phyloP scores from a whole-genome alignment of 2,329 filamentous ascomycete species.

The Diaporthe sp. region DNA sequence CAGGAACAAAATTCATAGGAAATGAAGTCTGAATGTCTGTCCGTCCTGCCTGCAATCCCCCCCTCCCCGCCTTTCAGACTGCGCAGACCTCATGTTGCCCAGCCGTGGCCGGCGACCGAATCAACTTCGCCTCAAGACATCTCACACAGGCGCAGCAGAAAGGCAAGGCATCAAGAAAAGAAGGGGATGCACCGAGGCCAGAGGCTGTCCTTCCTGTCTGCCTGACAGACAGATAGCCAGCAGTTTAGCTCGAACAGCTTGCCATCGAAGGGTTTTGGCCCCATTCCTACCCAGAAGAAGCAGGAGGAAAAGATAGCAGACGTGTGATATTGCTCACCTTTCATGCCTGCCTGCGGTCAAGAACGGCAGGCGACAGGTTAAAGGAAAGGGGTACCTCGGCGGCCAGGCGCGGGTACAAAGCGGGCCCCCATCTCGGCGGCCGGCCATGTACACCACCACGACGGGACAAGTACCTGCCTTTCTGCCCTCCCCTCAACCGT shows the following conservation, averaged over 20 bases:
- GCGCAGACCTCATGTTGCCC: neutral
- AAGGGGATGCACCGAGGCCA: neutral
- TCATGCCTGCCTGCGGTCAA: neutral
- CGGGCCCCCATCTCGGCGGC: constrained; percentile 11
- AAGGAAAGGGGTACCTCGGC: neutral
- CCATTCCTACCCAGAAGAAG: neutral
- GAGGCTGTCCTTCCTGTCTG: neutral
- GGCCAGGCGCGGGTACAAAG: constrained; percentile 6
- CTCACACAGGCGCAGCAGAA: neutral
- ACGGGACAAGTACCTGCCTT: neutral
- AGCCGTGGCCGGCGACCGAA: neutral
- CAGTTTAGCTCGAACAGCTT: neutral
- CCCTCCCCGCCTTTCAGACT: neutral
- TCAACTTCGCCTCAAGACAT: neutral
- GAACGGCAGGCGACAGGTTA: neutral
- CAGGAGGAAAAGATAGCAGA: neutral
- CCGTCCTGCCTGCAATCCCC: neutral
- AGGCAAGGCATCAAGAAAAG: neutral
- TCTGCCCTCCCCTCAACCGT: neutral
- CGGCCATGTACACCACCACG: constrained; percentile 22
- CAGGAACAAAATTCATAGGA: neutral
- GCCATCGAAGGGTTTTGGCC: neutral
- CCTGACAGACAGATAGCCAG: neutral
- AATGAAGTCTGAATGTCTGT: neutral
- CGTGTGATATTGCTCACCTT: neutral